Conservation (phyloP, 805 yeast species). For the Danielia oregonensis region DNA sequence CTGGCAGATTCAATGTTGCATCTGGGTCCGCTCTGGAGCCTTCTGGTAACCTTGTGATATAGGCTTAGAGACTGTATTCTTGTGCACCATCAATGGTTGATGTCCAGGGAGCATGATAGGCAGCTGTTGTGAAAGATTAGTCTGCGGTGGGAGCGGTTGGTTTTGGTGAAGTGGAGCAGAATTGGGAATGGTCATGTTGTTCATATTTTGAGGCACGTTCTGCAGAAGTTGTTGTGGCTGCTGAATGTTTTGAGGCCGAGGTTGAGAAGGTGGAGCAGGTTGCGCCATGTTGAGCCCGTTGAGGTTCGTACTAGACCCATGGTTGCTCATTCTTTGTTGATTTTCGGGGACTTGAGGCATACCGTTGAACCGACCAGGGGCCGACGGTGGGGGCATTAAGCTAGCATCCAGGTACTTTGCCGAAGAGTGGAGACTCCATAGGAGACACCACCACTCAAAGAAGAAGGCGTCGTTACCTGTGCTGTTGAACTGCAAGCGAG, state of each 20-base stretch:
- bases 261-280: background rate
- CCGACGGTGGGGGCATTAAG: background rate
- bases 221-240: slow-evolving; percentile 1
- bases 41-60: background rate
- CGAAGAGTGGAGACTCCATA: slow-evolving; percentile 6
- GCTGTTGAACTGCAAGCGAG: slow-evolving; percentile 4
- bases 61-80: background rate
- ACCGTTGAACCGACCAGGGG: background rate
- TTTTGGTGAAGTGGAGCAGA: background rate
- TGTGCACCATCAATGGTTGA: background rate
- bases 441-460: slow-evolving; percentile 13
- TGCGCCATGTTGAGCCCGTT: background rate
- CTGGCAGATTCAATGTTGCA: no score
- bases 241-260: background rate
- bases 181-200: background rate
- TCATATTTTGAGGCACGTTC: background rate
- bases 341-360: background rate
- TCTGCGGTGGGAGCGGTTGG: background rate
- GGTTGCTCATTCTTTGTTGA: no score
- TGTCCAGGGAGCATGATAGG: slow-evolving; percentile 1
- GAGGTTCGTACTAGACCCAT: no score
- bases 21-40: no score
- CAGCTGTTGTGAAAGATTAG: background rate
- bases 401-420: background rate
- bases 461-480: slow-evolving; percentile 6